These are phyloP conservation scores for Tetracladium marchalianum DNA, from an alignment of 495 filamentous ascomycete genomes.

Conservation along the genomic window DNA sequence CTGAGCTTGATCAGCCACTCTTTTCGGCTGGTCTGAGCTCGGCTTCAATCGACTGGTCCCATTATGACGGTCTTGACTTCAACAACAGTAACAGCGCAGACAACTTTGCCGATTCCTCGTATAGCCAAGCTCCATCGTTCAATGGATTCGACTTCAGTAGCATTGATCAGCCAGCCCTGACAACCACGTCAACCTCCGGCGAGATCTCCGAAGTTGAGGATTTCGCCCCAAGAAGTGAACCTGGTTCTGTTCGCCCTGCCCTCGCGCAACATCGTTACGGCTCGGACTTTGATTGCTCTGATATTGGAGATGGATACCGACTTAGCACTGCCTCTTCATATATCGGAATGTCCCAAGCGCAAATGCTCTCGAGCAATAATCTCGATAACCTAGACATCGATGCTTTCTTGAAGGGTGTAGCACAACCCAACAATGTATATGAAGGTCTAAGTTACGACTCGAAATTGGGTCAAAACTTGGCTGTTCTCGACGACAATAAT, in stretches of 20 bases:
- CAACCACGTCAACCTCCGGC: constrained; percentile 60
- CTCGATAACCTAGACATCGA: constrained; percentile 44
- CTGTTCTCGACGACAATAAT: constrained; percentile 8
- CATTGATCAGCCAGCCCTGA: constrained; percentile 42
- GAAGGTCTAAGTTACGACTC: constrained; percentile 2
- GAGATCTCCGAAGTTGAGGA: constrained; percentile 71
- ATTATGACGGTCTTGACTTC: constrained; percentile 53
- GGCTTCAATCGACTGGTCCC: constrained; percentile 64
- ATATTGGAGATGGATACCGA: constrained; percentile 27
- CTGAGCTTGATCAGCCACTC: constrained; percentile 54
- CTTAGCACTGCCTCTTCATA: constrained; percentile 45
- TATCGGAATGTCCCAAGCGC: constrained; percentile 39
- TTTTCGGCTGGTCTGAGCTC: constrained; percentile 54
- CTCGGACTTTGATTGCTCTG: constrained; percentile 19
- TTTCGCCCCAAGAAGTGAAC: constrained; percentile 9
- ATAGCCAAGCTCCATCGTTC: constrained; percentile 62
- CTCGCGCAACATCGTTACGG: constrained; percentile 16
- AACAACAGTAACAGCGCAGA: constrained; percentile 20
- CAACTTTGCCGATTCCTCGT: constrained; percentile 51
- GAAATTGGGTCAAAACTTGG: constrained; percentile 5
- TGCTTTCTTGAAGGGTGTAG: constrained; percentile 28
- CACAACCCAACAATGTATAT: constrained; percentile 3
- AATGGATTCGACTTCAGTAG: constrained; percentile 53
- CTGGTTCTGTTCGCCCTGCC: constrained; percentile 2
- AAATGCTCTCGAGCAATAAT: constrained; percentile 39